phyloP scores from a whole-genome alignment of 768 basidiomycete genomes.

The Xerocomus potaroensis region DNA sequence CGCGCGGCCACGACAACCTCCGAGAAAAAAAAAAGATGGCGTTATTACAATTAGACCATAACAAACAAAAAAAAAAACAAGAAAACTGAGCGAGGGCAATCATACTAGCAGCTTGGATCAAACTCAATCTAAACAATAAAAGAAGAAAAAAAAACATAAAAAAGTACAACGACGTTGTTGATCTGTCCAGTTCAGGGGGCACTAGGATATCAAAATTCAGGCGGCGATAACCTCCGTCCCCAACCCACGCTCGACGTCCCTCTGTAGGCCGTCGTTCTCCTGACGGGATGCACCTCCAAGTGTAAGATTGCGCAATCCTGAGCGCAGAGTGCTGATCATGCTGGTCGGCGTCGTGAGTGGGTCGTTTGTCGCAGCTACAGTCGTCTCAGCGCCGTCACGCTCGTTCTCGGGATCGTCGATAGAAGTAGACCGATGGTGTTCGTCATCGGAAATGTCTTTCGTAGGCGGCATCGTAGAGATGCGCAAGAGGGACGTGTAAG shows the following conservation, averaged over 20 bases:
- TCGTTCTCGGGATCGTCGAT: constrained; percentile 26
- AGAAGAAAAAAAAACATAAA: too few relatives aligned
- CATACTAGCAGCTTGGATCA: too few relatives aligned
- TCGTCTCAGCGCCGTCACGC: constrained; percentile 10
- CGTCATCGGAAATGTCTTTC: constrained; percentile 36
- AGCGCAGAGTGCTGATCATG: constrained; percentile 24
- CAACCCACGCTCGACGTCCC: constrained; percentile 27
- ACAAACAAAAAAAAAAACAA: too few relatives aligned
- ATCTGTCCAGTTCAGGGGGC: too few relatives aligned
- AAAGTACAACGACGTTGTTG: too few relatives aligned
- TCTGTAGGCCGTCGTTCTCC: constrained; percentile 27
- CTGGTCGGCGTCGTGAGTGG: constrained; percentile 12
- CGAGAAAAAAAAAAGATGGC: too few relatives aligned
- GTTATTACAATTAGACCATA: too few relatives aligned
- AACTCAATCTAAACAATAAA: too few relatives aligned
- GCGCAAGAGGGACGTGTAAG: constrained; percentile 83
- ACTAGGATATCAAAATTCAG: constrained; percentile 12
- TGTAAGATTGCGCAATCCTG: constrained; percentile 25
- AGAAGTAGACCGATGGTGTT: constrained; percentile 23
- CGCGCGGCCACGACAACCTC: too few relatives aligned
- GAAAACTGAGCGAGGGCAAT: too few relatives aligned
- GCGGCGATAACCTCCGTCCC: constrained; percentile 5
- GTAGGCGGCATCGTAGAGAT: constrained; percentile 67
- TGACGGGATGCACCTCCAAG: constrained; percentile 10
- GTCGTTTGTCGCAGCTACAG: constrained; percentile 1